These are phyloP conservation scores for Xylariales sp. DNA, from an alignment of 2,329 filamentous ascomycete genomes.

Conservation along the genomic window DNA sequence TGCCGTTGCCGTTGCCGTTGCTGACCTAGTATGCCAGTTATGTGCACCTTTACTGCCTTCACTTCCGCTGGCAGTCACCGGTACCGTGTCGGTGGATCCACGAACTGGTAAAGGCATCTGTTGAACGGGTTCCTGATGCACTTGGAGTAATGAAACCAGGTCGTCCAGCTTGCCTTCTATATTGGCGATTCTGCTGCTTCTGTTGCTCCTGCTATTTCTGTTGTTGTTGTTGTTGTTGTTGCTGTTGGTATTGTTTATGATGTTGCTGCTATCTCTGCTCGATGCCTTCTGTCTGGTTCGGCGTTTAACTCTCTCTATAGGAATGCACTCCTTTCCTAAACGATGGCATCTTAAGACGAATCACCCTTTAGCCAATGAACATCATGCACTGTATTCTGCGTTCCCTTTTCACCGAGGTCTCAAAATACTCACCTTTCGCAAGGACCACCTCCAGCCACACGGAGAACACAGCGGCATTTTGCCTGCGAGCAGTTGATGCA, in stretches of 20 bases:
- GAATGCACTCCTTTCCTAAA: conserved; percentile 7
- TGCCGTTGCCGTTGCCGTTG: not conserved
- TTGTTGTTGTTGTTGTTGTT: no score
- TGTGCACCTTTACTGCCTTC: not conserved
- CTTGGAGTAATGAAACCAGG: conserved; percentile 23
- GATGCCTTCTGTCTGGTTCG: conserved; percentile 13
- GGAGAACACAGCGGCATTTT: conserved; percentile 7
- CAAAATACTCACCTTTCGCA: conserved; percentile 10
- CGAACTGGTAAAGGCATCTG: not conserved
- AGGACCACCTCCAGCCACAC: not conserved
- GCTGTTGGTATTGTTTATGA: no score
- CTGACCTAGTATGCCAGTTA: not conserved
- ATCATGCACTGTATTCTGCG: not conserved
- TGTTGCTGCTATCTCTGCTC: conserved; percentile 9
- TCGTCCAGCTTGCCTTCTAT: conserved; percentile 24
- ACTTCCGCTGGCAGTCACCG: conserved; percentile 1
- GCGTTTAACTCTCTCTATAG: conserved; percentile 9
- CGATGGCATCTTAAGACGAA: conserved; percentile 5
- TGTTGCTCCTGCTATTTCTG: no score
- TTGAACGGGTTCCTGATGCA: conserved; percentile 11
- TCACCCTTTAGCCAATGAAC: not conserved
- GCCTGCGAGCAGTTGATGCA: conserved; percentile 9
- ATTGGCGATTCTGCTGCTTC: conserved; percentile 12
- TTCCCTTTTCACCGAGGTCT: no score
- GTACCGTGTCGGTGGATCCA: not conserved